These are phyloP conservation scores for Cruciata laevipes DNA, from an alignment of 257 asterid genomes.

Conservation along the genomic window DNA sequence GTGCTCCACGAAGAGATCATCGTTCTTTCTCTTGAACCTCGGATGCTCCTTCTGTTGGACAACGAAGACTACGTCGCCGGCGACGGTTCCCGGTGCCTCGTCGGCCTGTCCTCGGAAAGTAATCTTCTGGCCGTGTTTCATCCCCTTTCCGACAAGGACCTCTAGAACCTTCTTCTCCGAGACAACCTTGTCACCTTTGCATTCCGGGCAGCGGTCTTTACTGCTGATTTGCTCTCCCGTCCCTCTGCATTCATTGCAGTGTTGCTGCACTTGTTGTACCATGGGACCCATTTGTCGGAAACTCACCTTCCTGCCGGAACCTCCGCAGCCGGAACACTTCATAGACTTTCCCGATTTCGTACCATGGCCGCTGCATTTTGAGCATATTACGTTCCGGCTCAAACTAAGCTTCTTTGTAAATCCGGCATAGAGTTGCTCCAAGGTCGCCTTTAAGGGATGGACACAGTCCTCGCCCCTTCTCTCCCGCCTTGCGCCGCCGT, in stretches of 20 bases:
- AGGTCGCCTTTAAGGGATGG: constrained; percentile 54
- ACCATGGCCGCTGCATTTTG: constrained; percentile 58
- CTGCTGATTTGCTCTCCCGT: constrained; percentile 54
- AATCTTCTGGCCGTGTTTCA: constrained; percentile 23
- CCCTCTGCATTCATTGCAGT: constrained; percentile 60
- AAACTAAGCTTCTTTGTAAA: constrained; percentile 49
- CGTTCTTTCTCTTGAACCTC: constrained; percentile 54
- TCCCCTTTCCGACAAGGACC: constrained; percentile 62
- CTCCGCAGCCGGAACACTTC: constrained; percentile 56
- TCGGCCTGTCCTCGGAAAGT: constrained; percentile 74
- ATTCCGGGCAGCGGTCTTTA: constrained; percentile 50
- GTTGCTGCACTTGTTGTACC: constrained; percentile 73
- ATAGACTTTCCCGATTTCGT: constrained; percentile 58
- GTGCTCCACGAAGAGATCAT: constrained; percentile 57
- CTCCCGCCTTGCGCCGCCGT: constrained; percentile 40
- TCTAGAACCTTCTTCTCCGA: constrained; percentile 61
- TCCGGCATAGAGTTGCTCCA: constrained; percentile 48
- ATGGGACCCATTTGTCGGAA: constrained; percentile 52
- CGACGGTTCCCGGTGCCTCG: constrained; percentile 54
- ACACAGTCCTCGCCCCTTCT: constrained; percentile 57
- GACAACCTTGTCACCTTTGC: constrained; percentile 59
- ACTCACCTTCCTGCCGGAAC: constrained; percentile 53
- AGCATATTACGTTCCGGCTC: constrained; percentile 45
- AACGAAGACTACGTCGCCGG: constrained; percentile 57
- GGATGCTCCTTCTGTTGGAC: constrained; percentile 63